Percentiles rank a stretch among this genome's conserved stretches.
Conservation (phyloP, 2,329 filamentous ascomycete genomes). For the Fusarium devonianum region DNA sequence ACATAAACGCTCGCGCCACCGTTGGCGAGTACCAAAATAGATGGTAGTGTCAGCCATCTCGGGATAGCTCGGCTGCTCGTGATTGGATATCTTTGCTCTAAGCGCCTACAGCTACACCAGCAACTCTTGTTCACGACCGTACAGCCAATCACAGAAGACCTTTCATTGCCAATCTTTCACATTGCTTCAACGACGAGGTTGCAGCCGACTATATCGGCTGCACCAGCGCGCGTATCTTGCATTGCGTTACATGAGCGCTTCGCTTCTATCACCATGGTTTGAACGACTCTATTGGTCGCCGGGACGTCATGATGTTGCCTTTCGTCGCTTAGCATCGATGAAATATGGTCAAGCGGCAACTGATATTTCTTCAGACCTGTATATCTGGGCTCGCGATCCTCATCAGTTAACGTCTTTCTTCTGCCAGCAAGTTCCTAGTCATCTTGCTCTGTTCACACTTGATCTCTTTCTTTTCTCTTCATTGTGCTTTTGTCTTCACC, state of each 20-base stretch:
- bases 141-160: conserved; percentile 30
- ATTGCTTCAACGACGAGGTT: conserved; percentile 15
- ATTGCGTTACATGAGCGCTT: conserved; percentile 40
- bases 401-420: background rate
- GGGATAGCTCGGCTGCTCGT: conserved; percentile 5
- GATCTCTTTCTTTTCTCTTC: conserved; percentile 4
- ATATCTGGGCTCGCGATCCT: conserved; percentile 32
- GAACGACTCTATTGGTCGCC: conserved; percentile 28
- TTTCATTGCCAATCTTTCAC: conserved; percentile 27
- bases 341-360: conserved; percentile 24
- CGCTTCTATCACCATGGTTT: conserved; percentile 20
- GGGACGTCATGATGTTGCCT: conserved; percentile 7
- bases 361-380: conserved; percentile 18
- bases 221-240: conserved; percentile 37
- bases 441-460: conserved; percentile 3
- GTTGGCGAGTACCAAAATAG: conserved; percentile 30
- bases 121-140: conserved; percentile 4
- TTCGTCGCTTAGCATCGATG: conserved; percentile 23
- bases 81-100: conserved; percentile 32
- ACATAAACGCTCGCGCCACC: conserved; percentile 34
- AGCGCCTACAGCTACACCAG: conserved; percentile 33
- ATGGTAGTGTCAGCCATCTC: conserved; percentile 24
- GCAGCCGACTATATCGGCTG: conserved; percentile 13
- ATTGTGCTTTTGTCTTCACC: conserved; percentile 4
- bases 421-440: conserved; percentile 3